Evolutionary conservation across 495 filamentous ascomycete species (phyloP).

Genomic region (Aspergillus conjunctus): DNA sequence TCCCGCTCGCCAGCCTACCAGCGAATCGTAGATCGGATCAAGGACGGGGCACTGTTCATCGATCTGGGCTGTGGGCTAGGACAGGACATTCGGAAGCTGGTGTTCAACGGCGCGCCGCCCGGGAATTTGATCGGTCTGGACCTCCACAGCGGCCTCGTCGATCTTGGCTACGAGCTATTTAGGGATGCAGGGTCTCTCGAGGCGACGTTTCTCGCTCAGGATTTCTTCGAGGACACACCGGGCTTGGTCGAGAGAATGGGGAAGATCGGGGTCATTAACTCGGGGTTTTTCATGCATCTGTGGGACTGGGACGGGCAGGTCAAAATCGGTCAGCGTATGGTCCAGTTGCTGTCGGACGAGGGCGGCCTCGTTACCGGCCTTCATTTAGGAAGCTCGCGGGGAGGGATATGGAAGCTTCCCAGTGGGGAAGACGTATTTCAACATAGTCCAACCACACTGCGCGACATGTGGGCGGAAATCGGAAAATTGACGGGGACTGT

Average conservation of each 20-base stretch:
- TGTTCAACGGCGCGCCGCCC: slow-evolving; percentile 31
- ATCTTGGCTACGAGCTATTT: slow-evolving; percentile 39
- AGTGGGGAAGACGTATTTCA: background rate
- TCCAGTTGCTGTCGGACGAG: background rate
- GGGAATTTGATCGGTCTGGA: slow-evolving; percentile 35
- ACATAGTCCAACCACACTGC: background rate
- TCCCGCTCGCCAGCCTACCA: slow-evolving; percentile 25
- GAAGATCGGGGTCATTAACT: slow-evolving; percentile 31
- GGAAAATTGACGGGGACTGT: background rate
- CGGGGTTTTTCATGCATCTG: slow-evolving; percentile 36
- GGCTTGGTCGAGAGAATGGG: slow-evolving; percentile 18
- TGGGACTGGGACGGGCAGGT: slow-evolving; percentile 37
- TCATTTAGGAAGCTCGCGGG: background rate
- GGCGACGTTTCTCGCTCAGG: slow-evolving; percentile 25
- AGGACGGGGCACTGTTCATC: slow-evolving; percentile 26
- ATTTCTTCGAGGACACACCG: slow-evolving; percentile 30
- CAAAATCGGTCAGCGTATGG: slow-evolving; percentile 13
- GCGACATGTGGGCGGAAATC: slow-evolving; percentile 3
- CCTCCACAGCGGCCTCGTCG: slow-evolving; percentile 26
- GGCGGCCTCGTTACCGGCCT: background rate
- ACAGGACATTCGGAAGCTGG: slow-evolving; percentile 37
- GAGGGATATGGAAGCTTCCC: background rate
- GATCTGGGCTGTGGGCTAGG: slow-evolving; percentile 44
- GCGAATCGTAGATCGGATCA: slow-evolving; percentile 26
- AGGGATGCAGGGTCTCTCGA: slow-evolving; percentile 28